These are phyloP conservation scores for Candida vartiovaarae DNA, from an alignment of 805 yeast genomes.

Conservation along the genomic window DNA sequence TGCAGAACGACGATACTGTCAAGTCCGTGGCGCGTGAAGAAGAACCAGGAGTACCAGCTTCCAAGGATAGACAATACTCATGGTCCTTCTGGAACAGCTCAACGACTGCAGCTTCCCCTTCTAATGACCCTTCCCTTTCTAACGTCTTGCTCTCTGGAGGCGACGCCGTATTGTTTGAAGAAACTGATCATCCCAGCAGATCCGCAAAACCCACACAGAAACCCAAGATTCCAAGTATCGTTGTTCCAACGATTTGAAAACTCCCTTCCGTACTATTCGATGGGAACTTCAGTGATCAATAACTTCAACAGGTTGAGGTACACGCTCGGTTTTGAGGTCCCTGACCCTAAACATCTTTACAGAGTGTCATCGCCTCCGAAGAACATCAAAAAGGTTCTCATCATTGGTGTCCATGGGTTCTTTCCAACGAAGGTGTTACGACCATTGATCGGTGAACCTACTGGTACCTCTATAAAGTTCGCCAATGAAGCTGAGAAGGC, in stretches of 20 bases:
- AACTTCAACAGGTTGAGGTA: conserved; percentile 19
- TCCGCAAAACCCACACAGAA: conserved; percentile 2
- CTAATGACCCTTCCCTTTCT: conserved; percentile 8
- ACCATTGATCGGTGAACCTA: conserved; percentile 89
- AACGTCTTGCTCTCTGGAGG: conserved; percentile 17
- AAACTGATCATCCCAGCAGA: conserved; percentile 4
- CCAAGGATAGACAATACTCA: conserved; percentile 13
- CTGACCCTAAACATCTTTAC: conserved; percentile 22
- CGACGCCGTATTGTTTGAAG: conserved; percentile 23
- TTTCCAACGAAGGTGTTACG: conserved; percentile 85
- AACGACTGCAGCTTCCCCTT: conserved; percentile 1
- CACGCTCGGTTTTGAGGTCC: conserved; percentile 21
- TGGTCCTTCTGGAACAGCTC: conserved; percentile 24
- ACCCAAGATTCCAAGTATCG: conserved; percentile 12
- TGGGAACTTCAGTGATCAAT: conserved; percentile 12
- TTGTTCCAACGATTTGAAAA: conserved; percentile 22
- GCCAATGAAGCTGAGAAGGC: conserved; percentile 86
- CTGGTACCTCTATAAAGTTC: conserved; percentile 89
- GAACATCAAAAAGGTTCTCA: conserved; percentile 52
- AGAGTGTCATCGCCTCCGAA: conserved; percentile 10
- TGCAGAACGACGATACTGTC: conserved; percentile 4
- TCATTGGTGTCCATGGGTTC: conserved; percentile 94
- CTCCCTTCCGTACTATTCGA: conserved; percentile 17
- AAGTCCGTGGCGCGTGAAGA: conserved; percentile 9
- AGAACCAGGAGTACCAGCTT: background rate